Percentiles rank a stretch among this genome's conserved stretches.
phyloP scores from a whole-genome alignment of 768 basidiomycete species.

The Rubroboletus pulcherrimus region DNA sequence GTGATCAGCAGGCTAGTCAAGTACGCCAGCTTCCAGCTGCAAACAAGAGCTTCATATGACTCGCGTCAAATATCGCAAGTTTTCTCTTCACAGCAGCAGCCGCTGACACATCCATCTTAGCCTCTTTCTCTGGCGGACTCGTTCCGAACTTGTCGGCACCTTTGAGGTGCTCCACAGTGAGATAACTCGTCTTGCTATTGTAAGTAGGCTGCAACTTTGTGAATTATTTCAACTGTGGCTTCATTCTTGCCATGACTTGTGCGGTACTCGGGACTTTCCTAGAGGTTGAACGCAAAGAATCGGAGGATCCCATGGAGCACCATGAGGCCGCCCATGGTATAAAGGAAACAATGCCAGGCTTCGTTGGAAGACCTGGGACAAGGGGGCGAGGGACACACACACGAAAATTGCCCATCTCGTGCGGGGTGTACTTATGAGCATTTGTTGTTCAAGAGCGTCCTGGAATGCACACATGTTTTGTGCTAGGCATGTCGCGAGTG shows the following conservation, averaged over 20 bases:
- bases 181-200: slow-evolving; percentile 47
- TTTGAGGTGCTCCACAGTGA: slow-evolving; percentile 46
- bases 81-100: slow-evolving; percentile 38
- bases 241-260: slow-evolving; percentile 64
- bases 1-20: slow-evolving; percentile 47
- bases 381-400: slow-evolving; percentile 41
- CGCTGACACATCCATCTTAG: slow-evolving; percentile 33
- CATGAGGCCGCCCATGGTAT: slow-evolving; percentile 67
- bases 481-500: not conserved
- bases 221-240: slow-evolving; percentile 58
- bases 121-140: slow-evolving; percentile 6
- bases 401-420: slow-evolving; percentile 41
- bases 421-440: too few species aligned
- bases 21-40: slow-evolving; percentile 46
- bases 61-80: slow-evolving; percentile 35
- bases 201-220: slow-evolving; percentile 50
- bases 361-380: slow-evolving; percentile 46
- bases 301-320: slow-evolving; percentile 57
- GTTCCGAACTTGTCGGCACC: slow-evolving; percentile 12
- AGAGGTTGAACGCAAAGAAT: slow-evolving; percentile 62
- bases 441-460: not conserved
- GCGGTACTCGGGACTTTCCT: slow-evolving; percentile 70
- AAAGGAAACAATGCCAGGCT: slow-evolving; percentile 76
- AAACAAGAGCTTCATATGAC: slow-evolving; percentile 48
- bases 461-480: not conserved